Evolutionary conservation across 495 filamentous ascomycete genomes (phyloP).

Genomic region (Penicillium egyptiacum): DNA sequence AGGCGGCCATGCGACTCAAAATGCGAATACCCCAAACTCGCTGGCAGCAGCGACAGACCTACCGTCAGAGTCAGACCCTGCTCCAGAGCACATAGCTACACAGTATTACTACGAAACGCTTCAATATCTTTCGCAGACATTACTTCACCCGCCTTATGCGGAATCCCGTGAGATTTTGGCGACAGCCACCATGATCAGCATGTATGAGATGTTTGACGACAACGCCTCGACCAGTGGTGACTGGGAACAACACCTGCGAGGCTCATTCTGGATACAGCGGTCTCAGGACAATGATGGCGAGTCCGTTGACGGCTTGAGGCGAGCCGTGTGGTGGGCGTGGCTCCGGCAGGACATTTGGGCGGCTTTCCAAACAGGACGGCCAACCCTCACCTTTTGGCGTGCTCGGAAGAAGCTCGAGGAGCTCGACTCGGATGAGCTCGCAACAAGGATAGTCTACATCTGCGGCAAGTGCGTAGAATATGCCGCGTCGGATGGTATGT

Average conservation of each 20-base stretch:
- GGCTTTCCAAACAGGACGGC: slow-evolving; percentile 19
- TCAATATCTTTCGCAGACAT: slow-evolving; percentile 23
- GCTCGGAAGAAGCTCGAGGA: slow-evolving; percentile 11
- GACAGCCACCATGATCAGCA: slow-evolving; percentile 22
- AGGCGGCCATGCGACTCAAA: no score
- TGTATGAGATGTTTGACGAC: slow-evolving; percentile 28
- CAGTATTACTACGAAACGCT: slow-evolving; percentile 29
- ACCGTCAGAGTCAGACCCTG: neutral
- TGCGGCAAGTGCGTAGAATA: slow-evolving; percentile 25
- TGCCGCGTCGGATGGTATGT: slow-evolving; percentile 17
- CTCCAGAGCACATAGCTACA: slow-evolving; percentile 3
- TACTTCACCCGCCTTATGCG: slow-evolving; percentile 23
- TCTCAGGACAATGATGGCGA: slow-evolving; percentile 28
- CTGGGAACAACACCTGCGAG: slow-evolving; percentile 26
- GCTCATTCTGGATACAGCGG: slow-evolving; percentile 27
- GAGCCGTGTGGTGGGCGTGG: slow-evolving; percentile 28
- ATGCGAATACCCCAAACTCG: neutral
- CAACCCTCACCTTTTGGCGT: slow-evolving; percentile 23
- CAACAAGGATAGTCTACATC: slow-evolving; percentile 17
- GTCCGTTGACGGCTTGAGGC: slow-evolving; percentile 19
- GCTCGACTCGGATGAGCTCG: slow-evolving; percentile 16
- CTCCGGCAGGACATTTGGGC: slow-evolving; percentile 27
- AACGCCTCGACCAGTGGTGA: slow-evolving; percentile 14
- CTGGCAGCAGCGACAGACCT: neutral
- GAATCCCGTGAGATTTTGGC: slow-evolving; percentile 23